Evolutionary conservation across 345 rosid species (phyloP).

Genomic region (Heritiera fomes): DNA sequence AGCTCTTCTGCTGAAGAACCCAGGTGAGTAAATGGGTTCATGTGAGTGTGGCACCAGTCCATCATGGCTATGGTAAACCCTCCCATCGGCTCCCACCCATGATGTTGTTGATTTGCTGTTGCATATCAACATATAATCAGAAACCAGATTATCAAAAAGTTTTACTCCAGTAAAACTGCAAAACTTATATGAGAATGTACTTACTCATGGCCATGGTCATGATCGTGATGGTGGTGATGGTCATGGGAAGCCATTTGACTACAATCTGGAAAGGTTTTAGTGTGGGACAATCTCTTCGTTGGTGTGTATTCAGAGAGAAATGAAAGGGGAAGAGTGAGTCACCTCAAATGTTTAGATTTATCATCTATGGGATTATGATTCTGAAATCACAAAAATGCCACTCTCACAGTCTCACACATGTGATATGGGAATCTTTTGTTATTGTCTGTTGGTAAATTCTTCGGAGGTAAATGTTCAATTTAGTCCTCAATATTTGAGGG

Average conservation of each 20-base stretch:
- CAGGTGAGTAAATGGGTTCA: conserved; percentile 97
- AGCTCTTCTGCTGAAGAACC: conserved; percentile 88
- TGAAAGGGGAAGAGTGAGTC: background rate
- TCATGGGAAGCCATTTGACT: background rate
- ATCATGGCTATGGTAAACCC: conserved; percentile 89
- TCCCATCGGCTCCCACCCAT: conserved; percentile 81
- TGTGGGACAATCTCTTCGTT: background rate
- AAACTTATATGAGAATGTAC: conserved; percentile 3
- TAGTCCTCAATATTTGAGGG: no score
- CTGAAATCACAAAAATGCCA: background rate
- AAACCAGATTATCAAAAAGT: background rate
- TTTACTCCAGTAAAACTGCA: background rate
- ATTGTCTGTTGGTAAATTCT: no score
- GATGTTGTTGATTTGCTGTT: conserved; percentile 43
- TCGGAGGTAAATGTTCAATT: no score
- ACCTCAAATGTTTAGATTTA: background rate
- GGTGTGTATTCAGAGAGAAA: background rate
- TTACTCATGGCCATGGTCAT: conserved; percentile 23
- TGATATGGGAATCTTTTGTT: background rate
- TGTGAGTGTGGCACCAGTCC: conserved; percentile 98
- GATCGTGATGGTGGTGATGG: background rate
- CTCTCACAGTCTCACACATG: background rate
- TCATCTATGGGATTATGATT: background rate
- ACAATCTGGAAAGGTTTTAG: background rate
- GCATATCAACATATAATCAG: conserved; percentile 7